Conservation (phyloP, 2,329 filamentous ascomycete species). For the Cadophora sp. region DNA sequence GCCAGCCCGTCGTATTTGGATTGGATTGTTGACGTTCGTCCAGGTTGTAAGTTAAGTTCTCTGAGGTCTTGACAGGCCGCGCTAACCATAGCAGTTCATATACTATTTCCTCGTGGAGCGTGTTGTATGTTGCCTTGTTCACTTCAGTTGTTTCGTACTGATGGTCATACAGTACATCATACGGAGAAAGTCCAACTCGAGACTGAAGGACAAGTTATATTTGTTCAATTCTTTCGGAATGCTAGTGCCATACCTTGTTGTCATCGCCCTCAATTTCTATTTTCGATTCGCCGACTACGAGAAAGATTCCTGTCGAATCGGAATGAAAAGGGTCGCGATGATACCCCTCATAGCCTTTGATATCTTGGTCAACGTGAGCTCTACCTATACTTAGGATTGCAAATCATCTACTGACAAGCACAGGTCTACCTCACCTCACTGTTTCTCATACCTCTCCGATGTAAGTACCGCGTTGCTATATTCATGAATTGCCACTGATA, state of each 20-base stretch:
- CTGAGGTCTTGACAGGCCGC: not conserved
- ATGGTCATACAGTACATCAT: constrained; percentile 53
- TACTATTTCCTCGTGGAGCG: constrained; percentile 71
- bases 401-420: not conserved
- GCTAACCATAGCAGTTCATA: constrained; percentile 51
- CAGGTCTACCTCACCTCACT: constrained; percentile 64
- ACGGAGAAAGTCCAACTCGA: constrained; percentile 56
- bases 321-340: constrained; percentile 64
- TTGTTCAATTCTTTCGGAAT: constrained; percentile 67
- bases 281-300: constrained; percentile 64
- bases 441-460: constrained; percentile 66
- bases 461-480: constrained; percentile 47
- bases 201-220: constrained; percentile 64
- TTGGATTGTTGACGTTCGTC: constrained; percentile 2
- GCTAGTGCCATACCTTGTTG: constrained; percentile 52
- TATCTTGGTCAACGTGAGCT: constrained; percentile 58
- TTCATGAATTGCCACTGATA: not conserved
- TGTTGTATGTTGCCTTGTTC: constrained; percentile 50
- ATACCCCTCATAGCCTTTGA: constrained; percentile 68
- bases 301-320: constrained; percentile 64
- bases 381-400: not conserved
- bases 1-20: not conserved
- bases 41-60: constrained; percentile 18
- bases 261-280: constrained; percentile 63
- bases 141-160: not conserved